phyloP scores from a whole-genome alignment of 169 alveolate species.

The Plasmodium cynomolgi region DNA sequence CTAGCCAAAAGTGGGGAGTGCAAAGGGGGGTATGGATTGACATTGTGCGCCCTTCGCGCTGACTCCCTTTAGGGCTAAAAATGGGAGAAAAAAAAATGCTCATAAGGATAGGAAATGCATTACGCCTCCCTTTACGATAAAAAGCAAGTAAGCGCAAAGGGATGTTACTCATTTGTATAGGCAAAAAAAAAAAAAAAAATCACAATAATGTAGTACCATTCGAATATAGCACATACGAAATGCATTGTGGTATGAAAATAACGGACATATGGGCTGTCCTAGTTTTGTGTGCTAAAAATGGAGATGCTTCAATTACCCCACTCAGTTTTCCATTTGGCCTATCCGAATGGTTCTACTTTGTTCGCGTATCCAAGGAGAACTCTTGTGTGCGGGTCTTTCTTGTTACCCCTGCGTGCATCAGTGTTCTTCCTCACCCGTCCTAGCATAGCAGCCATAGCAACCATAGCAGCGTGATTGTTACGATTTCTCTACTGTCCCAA shows the following conservation, averaged over 20 bases:
- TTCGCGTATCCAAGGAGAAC: not conserved
- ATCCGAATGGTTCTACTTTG: not conserved
- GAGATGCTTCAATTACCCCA: not conserved
- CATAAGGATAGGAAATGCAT: not conserved
- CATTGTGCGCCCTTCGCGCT: not conserved
- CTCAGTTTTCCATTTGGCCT: not conserved
- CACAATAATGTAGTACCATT: not conserved
- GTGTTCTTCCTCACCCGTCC: not conserved
- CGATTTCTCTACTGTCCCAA: not conserved
- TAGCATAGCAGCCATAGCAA: not conserved
- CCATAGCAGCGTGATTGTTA: not conserved
- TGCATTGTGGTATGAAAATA: not conserved
- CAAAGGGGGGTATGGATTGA: not conserved
- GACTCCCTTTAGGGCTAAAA: not conserved
- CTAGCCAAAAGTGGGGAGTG: not conserved
- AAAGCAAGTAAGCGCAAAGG: not conserved
- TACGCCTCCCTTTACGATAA: not conserved
- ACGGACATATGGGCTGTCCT: not conserved
- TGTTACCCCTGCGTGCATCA: not conserved
- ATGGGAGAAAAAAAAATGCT: not conserved
- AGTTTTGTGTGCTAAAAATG: not conserved
- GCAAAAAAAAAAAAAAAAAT: not conserved
- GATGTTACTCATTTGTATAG: not conserved
- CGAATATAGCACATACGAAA: not conserved
- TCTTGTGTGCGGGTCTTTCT: not conserved